Evolutionary conservation across 1,139 yeast species (phyloP), one percentile per base, ranked within the genome.

Genomic region (Scheffersomyces segobiensis): DNA sequence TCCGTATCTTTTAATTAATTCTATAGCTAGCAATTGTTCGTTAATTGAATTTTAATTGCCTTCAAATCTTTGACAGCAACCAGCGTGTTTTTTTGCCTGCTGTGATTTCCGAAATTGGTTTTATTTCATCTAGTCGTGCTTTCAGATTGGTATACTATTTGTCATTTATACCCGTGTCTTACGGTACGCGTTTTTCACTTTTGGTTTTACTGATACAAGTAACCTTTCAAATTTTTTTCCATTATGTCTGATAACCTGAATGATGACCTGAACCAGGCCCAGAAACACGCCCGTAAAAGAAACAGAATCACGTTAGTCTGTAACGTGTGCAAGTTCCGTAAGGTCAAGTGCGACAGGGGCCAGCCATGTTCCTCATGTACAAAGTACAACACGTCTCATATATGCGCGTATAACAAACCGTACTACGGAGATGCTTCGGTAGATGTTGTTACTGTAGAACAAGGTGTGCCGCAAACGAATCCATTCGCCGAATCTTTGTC

Each of bases 291-390:
- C 4, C 69, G 64, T 54, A 72, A 69, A 58, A 63, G 74, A 48
- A 75, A 75, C 60, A 68, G 81, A 61, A 67, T 71, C 17, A 72
- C 78, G 54, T 65, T 75, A 3, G 81, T 78, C 5, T 79, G 83
- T 62, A 66, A 64, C 19, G 71, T 71, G 55, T 79, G 83, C 62
- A 73, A 73, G 61, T 63, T 67, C 52, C 71, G 73, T 60, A 78
- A 79, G 63, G 71, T 78, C 60, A 73, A 68, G 55, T 79, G 83
- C 67, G 80, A 78, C 59, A 70, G 75, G 55, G 69, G 66, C 17
- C 63, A 61, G 47, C 83, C 83, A 0, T 79, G 83, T 63, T 62
- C 69, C 3, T 77, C 73, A 54, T 79, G 83, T 66, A 61, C 69
- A 5, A 74, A 70, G 57, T 62, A 71, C 14, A 67, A 69, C 22